A percentile compares a stretch with the other conserved stretches of the same genome.
phyloP scores from a whole-genome alignment of 1,284 basidiomycete species.

The Coriolopsis trogii region DNA sequence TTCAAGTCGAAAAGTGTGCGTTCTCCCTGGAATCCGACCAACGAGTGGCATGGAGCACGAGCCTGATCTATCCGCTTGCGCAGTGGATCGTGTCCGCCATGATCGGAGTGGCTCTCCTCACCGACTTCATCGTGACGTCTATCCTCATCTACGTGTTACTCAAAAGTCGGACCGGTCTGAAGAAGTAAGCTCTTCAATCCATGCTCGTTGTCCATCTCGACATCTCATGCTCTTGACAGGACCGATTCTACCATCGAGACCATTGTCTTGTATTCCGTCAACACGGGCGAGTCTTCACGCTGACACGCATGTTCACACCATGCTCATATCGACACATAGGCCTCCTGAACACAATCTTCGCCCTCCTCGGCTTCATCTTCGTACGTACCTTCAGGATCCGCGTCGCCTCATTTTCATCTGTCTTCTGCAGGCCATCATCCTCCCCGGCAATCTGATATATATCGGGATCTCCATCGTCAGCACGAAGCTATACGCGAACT shows the following conservation, averaged over 20 bases:
- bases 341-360: neutral
- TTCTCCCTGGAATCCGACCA: too few species aligned
- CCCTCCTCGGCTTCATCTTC: neutral
- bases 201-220: neutral
- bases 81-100: neutral
- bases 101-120: neutral
- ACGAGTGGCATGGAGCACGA: too few species aligned
- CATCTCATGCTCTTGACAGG: neutral
- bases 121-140: neutral
- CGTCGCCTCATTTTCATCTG: neutral
- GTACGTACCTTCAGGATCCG: neutral
- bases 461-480: neutral
- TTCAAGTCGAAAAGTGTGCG: too few species aligned
- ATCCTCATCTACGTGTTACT: neutral
- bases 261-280: neutral
- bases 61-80: neutral
- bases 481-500: neutral
- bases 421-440: neutral
- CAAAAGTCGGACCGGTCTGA: neutral
- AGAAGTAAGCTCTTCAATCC: neutral
- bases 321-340: neutral
- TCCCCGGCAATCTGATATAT: neutral
- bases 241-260: neutral
- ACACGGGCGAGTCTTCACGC: neutral
- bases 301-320: too few species aligned